phyloP scores from a whole-genome alignment of 352 stramenopile genomes.

The Globisporangium splendens region DNA sequence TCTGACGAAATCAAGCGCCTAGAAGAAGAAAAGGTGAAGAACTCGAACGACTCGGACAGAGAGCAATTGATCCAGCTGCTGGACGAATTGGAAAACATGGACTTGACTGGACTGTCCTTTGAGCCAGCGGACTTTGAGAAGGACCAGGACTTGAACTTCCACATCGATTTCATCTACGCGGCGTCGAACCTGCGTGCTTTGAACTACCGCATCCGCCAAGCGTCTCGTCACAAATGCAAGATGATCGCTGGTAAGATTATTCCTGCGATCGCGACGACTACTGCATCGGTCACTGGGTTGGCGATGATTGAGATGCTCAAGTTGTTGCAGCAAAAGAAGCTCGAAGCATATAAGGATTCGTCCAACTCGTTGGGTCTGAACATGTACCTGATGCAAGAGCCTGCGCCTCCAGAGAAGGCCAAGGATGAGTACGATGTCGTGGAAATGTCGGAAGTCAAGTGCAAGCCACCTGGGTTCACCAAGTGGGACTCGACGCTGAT shows the following conservation, averaged over 20 bases:
- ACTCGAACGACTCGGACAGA: conserved; percentile 57
- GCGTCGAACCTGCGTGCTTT: conserved; percentile 95
- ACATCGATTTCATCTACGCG: conserved; percentile 98
- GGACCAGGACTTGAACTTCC: conserved; percentile 94
- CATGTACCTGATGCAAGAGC: conserved; percentile 92
- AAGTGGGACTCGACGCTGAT: conserved; percentile 91
- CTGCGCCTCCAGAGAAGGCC: conserved; percentile 72
- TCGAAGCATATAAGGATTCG: conserved; percentile 90
- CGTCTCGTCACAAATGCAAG: conserved; percentile 91
- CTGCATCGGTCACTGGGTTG: conserved; percentile 97
- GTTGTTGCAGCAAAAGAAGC: conserved; percentile 83
- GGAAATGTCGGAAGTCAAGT: conserved; percentile 86
- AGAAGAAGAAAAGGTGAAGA: conserved; percentile 66
- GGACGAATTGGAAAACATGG: conserved; percentile 57
- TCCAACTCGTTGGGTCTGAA: conserved; percentile 91
- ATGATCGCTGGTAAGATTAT: conserved; percentile 99
- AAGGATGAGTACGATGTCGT: conserved; percentile 92
- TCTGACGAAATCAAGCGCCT: conserved; percentile 63
- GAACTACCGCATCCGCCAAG: conserved; percentile 84
- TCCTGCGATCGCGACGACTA: conserved; percentile 99
- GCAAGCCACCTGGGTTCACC: conserved; percentile 85
- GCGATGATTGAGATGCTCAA: conserved; percentile 93
- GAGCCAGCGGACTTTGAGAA: conserved; percentile 96
- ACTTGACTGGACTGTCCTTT: conserved; percentile 55
- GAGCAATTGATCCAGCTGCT: conserved; percentile 67